Conservation (phyloP, 345 rosid genomes). For the Raphanus sativus region DNA sequence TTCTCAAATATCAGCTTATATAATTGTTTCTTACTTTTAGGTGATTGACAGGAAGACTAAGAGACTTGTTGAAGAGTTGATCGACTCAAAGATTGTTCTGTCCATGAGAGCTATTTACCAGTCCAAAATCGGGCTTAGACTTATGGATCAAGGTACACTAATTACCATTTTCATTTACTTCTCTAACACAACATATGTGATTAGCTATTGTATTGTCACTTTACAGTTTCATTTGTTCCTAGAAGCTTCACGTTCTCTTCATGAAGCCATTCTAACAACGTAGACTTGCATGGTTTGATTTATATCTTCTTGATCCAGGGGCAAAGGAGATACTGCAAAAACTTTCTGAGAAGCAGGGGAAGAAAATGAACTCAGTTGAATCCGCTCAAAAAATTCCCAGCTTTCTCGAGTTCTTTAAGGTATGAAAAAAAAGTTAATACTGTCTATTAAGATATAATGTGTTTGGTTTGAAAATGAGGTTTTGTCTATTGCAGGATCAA, state of each 20-base stretch:
- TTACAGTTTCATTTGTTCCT: neutral
- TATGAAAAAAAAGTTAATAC: constrained; percentile 10
- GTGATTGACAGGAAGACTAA: constrained; percentile 78
- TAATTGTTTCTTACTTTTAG: constrained; percentile 46
- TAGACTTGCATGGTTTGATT: neutral
- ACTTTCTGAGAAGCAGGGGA: constrained; percentile 88
- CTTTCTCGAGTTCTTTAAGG: constrained; percentile 78
- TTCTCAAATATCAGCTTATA: neutral
- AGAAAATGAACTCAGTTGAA: constrained; percentile 76
- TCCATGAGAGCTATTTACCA: constrained; percentile 97
- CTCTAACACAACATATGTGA: neutral
- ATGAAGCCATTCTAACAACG: too few relatives aligned
- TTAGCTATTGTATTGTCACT: constrained; percentile 2
- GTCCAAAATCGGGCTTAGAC: constrained; percentile 82
- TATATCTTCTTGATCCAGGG: constrained; percentile 50
- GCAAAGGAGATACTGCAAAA: constrained; percentile 75
- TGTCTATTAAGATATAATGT: neutral
- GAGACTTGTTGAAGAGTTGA: constrained; percentile 89
- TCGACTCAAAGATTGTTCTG: constrained; percentile 77
- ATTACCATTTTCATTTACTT: constrained; percentile 9
- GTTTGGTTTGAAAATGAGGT: neutral
- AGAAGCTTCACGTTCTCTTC: neutral
- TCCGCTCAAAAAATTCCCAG: constrained; percentile 74
- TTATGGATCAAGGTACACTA: constrained; percentile 76
- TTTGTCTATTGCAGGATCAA: constrained; percentile 66